Conservation (phyloP, 768 basidiomycete species). For the Exsudoporus frostii region DNA sequence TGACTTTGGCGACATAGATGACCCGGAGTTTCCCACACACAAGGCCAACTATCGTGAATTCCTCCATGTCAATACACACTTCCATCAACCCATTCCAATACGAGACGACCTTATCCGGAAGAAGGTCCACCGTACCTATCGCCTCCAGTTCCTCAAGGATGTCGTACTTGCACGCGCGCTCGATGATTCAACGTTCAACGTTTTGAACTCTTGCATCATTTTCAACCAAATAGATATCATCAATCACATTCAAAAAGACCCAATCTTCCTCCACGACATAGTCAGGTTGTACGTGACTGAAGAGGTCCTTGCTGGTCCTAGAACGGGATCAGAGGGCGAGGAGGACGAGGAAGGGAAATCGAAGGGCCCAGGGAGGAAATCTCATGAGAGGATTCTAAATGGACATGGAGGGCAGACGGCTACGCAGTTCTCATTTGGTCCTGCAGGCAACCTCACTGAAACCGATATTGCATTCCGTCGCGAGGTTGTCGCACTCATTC, state of each 20-base stretch:
- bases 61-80: constrained; percentile 75
- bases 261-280: constrained; percentile 70
- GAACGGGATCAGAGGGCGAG: constrained; percentile 29
- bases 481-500: constrained; percentile 83
- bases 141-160: constrained; percentile 96
- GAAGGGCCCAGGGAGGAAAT: constrained; percentile 37
- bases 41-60: constrained; percentile 98
- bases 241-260: constrained; percentile 78
- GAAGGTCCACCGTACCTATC: constrained; percentile 97
- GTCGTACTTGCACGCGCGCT: constrained; percentile 93
- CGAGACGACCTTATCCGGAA: constrained; percentile 68
- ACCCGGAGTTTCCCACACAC: constrained; percentile 94
- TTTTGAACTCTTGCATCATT: constrained; percentile 94
- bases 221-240: constrained; percentile 99
- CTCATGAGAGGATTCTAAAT: constrained; percentile 36
- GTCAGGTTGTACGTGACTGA: constrained; percentile 75
- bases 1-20: constrained; percentile 53
- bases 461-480: constrained; percentile 56
- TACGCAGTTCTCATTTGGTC: constrained; percentile 49
- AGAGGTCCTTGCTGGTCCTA: constrained; percentile 50
- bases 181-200: constrained; percentile 96
- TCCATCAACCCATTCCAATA: constrained; percentile 86
- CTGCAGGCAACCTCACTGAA: constrained; percentile 53
- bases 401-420: constrained; percentile 26
- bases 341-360: constrained; percentile 21